Evolutionary conservation across 2,329 filamentous ascomycete species (phyloP).

Genomic region (Aspergillus brasiliensis): DNA sequence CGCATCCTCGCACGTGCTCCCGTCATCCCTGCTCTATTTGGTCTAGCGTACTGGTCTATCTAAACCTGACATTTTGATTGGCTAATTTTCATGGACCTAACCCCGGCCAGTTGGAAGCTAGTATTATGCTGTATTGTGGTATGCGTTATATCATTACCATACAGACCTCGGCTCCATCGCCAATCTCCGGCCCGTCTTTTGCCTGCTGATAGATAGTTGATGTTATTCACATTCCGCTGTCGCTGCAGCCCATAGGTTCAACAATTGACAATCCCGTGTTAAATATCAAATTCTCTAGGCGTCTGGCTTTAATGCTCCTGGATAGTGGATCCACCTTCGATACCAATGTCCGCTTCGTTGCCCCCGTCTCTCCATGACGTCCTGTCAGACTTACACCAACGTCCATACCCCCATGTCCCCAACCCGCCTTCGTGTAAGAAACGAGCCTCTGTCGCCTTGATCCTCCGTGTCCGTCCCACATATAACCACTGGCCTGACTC

Average conservation of each 20-base stretch:
- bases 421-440: constrained; percentile 55
- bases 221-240: background rate
- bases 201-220: background rate
- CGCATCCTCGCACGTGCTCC: constrained; percentile 4
- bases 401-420: constrained; percentile 47
- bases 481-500: constrained; percentile 55
- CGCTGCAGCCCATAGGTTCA: background rate
- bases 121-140: no score
- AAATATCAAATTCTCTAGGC: background rate
- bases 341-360: constrained; percentile 18
- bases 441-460: constrained; percentile 67
- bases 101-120: background rate
- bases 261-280: background rate
- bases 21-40: background rate
- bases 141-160: background rate
- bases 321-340: constrained; percentile 1
- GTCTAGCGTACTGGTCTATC: background rate
- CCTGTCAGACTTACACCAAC: constrained; percentile 34
- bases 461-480: constrained; percentile 63
- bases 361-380: constrained; percentile 34
- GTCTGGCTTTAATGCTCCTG: background rate
- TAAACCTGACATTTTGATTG: background rate
- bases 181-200: background rate
- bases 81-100: background rate
- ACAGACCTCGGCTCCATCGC: background rate